Evolutionary conservation across 768 basidiomycete species (phyloP).

Genomic region (Amanita phalloides): DNA sequence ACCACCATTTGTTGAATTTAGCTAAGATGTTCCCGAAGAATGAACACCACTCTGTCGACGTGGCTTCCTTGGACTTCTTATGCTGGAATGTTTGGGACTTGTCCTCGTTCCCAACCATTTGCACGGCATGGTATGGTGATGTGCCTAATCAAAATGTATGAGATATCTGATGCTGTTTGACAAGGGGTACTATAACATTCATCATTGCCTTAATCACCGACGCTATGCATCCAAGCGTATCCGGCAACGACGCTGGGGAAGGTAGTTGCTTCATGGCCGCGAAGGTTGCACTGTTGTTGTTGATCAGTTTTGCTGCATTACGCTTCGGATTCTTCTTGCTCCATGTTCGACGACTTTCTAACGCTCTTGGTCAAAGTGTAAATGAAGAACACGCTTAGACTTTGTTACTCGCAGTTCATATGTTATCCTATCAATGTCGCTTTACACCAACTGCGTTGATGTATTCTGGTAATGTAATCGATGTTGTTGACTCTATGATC

Average conservation of each 20-base stretch:
- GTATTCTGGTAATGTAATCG: no score
- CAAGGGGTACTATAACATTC: not conserved
- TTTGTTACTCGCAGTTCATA: no score
- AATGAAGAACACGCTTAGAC: no score
- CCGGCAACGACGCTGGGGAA: not conserved
- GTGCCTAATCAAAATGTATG: not conserved
- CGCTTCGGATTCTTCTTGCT: not conserved
- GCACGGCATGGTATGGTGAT: not conserved
- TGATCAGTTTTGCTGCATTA: not conserved
- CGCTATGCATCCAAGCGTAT: not conserved
- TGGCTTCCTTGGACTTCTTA: not conserved
- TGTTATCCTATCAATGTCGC: no score
- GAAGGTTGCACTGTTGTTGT: not conserved
- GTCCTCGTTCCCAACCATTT: not conserved
- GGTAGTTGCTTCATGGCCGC: not conserved
- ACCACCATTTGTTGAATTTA: not conserved
- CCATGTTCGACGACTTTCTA: not conserved
- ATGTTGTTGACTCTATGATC: no score
- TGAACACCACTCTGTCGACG: not conserved
- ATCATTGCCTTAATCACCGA: not conserved
- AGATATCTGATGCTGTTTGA: not conserved
- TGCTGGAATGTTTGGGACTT: constrained; percentile 1
- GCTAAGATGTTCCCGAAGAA: not conserved
- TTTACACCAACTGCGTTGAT: no score
- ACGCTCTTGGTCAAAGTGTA: not conserved